Percentiles rank a stretch among this genome's conserved stretches.
phyloP scores from a whole-genome alignment of 352 stramenopile species.

The Phytophthora cryptogea region DNA sequence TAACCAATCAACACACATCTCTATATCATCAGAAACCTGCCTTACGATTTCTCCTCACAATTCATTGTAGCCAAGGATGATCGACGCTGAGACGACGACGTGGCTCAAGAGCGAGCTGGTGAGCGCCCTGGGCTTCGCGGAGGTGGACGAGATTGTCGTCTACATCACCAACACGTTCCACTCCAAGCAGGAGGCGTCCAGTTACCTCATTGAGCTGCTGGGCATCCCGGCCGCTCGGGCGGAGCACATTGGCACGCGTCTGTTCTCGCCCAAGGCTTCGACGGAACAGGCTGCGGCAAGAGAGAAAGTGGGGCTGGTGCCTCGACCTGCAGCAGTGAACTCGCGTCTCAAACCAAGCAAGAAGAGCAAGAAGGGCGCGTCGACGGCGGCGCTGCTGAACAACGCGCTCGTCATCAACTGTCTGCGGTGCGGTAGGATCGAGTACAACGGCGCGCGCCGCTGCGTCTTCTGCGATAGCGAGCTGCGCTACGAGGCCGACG shows the following conservation, averaged over 20 bases:
- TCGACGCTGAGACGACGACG: constrained; percentile 32
- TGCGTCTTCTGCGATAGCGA: constrained; percentile 65
- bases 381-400: constrained; percentile 37
- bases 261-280: constrained; percentile 38
- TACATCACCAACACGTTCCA: constrained; percentile 59
- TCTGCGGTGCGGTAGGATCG: constrained; percentile 66
- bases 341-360: constrained; percentile 52
- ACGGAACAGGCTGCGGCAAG: neutral
- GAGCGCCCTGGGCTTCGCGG: constrained; percentile 65
- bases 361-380: constrained; percentile 41
- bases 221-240: constrained; percentile 53
- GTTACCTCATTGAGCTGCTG: constrained; percentile 73
- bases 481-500: constrained; percentile 55
- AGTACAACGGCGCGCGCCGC: constrained; percentile 56
- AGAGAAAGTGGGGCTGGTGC: constrained; percentile 44
- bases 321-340: constrained; percentile 42
- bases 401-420: constrained; percentile 74
- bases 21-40: too few relatives aligned
- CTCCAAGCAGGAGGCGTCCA: constrained; percentile 48
- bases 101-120: constrained; percentile 68
- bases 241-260: constrained; percentile 47
- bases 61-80: constrained; percentile 7
- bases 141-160: constrained; percentile 71
- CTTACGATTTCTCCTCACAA: too few relatives aligned
- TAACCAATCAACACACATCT: too few relatives aligned